Conservation (phyloP, 2,329 filamentous ascomycete species). For the Paradendryphiella salina region DNA sequence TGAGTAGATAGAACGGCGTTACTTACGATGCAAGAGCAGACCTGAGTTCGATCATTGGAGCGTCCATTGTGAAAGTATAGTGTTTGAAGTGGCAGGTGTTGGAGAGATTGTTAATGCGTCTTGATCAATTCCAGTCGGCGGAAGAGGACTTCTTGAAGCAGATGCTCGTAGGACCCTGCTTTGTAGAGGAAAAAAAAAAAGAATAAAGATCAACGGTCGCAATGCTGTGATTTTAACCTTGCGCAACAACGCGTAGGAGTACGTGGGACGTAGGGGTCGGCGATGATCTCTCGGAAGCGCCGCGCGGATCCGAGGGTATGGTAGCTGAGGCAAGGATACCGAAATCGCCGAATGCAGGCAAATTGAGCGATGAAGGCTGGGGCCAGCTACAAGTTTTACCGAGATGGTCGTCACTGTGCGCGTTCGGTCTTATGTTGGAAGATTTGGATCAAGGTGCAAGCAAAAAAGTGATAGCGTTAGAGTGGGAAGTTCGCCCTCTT, state of each 20-base stretch:
- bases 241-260: slow-evolving; percentile 18
- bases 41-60: slow-evolving; percentile 51
- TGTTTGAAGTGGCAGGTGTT: neutral
- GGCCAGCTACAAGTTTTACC: neutral
- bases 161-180: slow-evolving; percentile 14
- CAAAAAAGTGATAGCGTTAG: slow-evolving; percentile 2
- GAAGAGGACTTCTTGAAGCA: slow-evolving; percentile 16
- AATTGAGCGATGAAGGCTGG: slow-evolving; percentile 4
- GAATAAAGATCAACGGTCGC: slow-evolving; percentile 13
- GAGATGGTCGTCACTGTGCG: slow-evolving; percentile 2
- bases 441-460: slow-evolving; percentile 3
- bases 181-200: slow-evolving; percentile 5
- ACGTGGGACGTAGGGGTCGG: slow-evolving; percentile 30
- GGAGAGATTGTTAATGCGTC: neutral
- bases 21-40: slow-evolving; percentile 54
- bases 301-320: slow-evolving; percentile 18
- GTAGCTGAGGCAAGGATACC: slow-evolving; percentile 23
- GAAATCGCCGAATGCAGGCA: slow-evolving; percentile 12
- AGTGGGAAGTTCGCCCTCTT: slow-evolving; percentile 30
- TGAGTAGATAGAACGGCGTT: slow-evolving; percentile 3
- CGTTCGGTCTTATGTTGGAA: neutral
- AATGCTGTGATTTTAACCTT: slow-evolving; percentile 15
- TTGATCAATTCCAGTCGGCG: neutral
- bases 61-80: slow-evolving; percentile 41
- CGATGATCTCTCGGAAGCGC: slow-evolving; percentile 14